These are phyloP conservation scores for Pichia sp. DNA, from an alignment of 1,139 yeast species.

Conservation along the genomic window DNA sequence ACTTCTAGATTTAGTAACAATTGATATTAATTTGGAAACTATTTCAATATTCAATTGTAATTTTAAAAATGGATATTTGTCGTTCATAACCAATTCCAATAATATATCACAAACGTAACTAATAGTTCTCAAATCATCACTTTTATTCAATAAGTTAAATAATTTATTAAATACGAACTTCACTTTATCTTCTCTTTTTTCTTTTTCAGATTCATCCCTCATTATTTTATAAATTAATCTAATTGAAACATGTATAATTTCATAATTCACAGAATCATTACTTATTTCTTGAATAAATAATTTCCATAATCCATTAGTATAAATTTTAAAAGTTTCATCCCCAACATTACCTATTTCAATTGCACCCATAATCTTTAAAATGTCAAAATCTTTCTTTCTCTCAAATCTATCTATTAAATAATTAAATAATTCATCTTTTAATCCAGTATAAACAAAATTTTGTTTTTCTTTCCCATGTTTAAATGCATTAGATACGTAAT, in stretches of 20 bases:
- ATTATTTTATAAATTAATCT: conserved; percentile 2
- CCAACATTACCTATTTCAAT: neutral
- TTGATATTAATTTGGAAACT: conserved; percentile 1
- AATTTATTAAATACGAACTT: conserved; percentile 5
- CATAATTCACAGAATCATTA: neutral
- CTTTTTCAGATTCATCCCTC: neutral
- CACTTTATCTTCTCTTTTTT: conserved; percentile 5
- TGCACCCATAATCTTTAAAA: conserved; percentile 4
- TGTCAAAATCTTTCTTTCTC: neutral
- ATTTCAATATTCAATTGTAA: conserved; percentile 1
- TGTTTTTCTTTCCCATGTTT: neutral
- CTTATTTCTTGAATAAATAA: conserved; percentile 1
- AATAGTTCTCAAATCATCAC: neutral
- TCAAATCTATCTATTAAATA: neutral
- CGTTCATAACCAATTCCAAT: conserved; percentile 1
- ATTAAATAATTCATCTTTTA: neutral
- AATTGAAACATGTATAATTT: conserved; percentile 1
- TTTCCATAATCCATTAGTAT: conserved; percentile 1
- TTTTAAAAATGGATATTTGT: conserved; percentile 4
- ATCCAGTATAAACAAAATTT: neutral
- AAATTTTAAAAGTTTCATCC: neutral
- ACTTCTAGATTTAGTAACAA: conserved; percentile 1
- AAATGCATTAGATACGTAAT: neutral
- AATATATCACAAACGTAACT: conserved; percentile 3
- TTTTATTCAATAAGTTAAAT: neutral